Evolutionary conservation across 306 rosid genomes (phyloP).

Genomic region (Cucurbita moschata): DNA sequence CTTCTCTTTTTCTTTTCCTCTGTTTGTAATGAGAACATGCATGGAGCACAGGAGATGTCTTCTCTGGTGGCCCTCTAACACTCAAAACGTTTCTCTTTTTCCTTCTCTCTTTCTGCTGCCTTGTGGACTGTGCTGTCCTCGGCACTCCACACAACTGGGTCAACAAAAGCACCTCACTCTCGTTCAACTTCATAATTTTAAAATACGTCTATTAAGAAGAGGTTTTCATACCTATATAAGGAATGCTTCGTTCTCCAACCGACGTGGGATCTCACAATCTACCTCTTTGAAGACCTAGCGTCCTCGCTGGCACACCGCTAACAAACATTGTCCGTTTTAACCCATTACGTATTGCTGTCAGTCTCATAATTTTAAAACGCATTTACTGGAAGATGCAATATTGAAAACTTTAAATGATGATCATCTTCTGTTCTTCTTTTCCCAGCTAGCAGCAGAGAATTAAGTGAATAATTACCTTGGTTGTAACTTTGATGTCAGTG

Average conservation of each 20-base stretch:
- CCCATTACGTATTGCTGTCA: no score
- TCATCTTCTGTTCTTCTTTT: neutral
- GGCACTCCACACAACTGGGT: conserved; percentile 1
- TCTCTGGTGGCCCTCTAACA: conserved; percentile 2
- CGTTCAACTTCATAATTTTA: no score
- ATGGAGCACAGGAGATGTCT: neutral
- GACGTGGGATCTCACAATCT: no score
- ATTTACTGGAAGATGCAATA: no score
- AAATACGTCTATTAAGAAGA: no score
- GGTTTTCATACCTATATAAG: no score
- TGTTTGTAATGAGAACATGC: neutral
- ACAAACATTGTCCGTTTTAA: neutral
- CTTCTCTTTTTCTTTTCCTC: neutral
- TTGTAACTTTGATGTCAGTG: conserved; percentile 3
- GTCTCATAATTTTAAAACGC: no score
- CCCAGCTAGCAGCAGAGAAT: neutral
- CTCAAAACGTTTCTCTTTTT: neutral
- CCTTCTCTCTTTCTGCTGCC: neutral
- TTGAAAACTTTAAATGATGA: neutral
- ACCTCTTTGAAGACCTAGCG: no score
- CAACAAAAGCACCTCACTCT: neutral
- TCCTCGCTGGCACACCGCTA: no score
- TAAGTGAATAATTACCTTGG: neutral
- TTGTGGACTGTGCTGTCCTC: conserved; percentile 6
- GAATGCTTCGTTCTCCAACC: no score